phyloP scores from a whole-genome alignment of 1,284 basidiomycete species.

The Sporisorium graminicola region DNA sequence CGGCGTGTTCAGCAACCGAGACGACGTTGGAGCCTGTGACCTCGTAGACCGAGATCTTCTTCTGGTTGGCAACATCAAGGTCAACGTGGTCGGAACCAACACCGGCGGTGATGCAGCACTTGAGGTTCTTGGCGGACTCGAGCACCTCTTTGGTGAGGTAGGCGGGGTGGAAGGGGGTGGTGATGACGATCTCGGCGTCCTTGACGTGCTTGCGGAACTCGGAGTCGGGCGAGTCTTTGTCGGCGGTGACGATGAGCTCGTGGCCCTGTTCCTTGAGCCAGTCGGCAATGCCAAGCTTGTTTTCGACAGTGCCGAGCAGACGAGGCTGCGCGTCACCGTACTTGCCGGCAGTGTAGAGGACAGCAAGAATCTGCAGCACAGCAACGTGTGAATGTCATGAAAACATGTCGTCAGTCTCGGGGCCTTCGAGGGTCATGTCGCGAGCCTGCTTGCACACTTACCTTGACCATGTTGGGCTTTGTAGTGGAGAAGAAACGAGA shows the following conservation, averaged over 20 bases:
- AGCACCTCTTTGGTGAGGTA: slow-evolving; percentile 87
- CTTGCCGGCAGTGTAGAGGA: slow-evolving; percentile 78
- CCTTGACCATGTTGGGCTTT: slow-evolving; percentile 56
- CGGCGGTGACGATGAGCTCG: slow-evolving; percentile 75
- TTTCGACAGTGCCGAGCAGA: slow-evolving; percentile 90
- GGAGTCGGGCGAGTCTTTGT: slow-evolving; percentile 88
- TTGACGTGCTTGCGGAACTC: slow-evolving; percentile 88
- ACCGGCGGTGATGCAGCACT: slow-evolving; percentile 91
- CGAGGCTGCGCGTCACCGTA: slow-evolving; percentile 84
- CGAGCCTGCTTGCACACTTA: slow-evolving; percentile 7
- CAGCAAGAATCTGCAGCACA: slow-evolving; percentile 78
- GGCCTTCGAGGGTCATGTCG: background rate
- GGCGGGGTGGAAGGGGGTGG: slow-evolving; percentile 85
- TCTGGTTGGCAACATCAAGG: slow-evolving; percentile 86
- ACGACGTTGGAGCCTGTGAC: slow-evolving; percentile 79
- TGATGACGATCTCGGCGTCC: slow-evolving; percentile 76
- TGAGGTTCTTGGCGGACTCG: slow-evolving; percentile 86
- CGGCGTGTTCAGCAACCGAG: slow-evolving; percentile 91
- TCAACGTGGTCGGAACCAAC: slow-evolving; percentile 91
- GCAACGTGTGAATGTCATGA: background rate
- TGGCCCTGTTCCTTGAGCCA: slow-evolving; percentile 78
- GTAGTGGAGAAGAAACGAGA: slow-evolving; percentile 40
- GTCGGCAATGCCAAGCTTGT: slow-evolving; percentile 72
- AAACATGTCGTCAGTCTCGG: background rate
- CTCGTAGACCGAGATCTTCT: slow-evolving; percentile 80